Evolutionary conservation across 2,329 filamentous ascomycete species (phyloP).

Genomic region (Colletotrichum limetticola): DNA sequence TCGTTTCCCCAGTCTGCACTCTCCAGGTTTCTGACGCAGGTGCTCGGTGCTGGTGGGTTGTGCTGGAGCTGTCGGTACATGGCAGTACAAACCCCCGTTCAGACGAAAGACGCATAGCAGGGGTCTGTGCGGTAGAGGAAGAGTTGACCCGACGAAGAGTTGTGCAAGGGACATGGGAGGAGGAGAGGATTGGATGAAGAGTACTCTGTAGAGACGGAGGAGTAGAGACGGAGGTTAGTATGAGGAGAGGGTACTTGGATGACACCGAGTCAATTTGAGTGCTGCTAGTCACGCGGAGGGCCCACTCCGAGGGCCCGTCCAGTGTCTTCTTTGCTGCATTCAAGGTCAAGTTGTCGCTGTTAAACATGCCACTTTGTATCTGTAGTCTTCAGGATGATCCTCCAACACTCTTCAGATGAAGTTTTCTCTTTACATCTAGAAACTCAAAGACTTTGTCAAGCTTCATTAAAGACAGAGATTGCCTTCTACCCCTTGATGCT

Average conservation of each 20-base stretch:
- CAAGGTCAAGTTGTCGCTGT: too few relatives aligned
- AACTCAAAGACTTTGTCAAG: not conserved
- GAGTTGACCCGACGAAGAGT: not conserved
- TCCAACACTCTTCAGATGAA: not conserved
- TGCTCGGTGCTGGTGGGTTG: not conserved
- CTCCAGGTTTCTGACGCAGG: conserved; percentile 21
- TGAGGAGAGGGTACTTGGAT: not conserved
- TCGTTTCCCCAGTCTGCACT: conserved; percentile 13
- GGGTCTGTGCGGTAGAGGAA: not conserved
- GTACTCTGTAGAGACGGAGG: too few relatives aligned
- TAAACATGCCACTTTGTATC: not conserved
- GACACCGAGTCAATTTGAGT: conserved; percentile 10
- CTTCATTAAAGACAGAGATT: not conserved
- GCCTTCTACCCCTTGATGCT: not conserved
- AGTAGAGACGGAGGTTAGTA: not conserved
- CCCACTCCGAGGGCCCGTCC: not conserved
- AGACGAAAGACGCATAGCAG: not conserved
- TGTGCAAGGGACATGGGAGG: not conserved
- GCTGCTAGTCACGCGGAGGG: not conserved
- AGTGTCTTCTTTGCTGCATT: not conserved
- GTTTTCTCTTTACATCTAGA: not conserved
- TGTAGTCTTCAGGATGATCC: not conserved
- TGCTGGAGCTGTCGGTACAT: conserved; percentile 13
- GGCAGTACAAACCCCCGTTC: conserved; percentile 4
- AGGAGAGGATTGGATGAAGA: conserved; percentile 1